Conservation (phyloP, 106 monocot species). For the Hemerocallis citrina region DNA sequence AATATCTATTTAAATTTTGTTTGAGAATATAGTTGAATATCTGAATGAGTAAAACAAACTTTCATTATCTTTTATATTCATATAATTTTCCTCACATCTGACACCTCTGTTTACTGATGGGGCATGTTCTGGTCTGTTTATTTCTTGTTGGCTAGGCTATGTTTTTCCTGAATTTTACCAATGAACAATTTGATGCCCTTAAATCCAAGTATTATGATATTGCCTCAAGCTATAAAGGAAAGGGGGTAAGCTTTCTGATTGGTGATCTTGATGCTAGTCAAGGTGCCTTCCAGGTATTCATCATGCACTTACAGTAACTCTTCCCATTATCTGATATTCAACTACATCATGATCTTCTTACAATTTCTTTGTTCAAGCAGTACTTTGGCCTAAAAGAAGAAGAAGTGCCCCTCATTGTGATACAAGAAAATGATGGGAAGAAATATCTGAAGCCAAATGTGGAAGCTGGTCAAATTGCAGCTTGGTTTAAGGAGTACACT, state of each 20-base stretch:
- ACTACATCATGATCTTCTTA: constrained; percentile 6
- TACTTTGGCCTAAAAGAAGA: constrained; percentile 52
- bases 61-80: neutral
- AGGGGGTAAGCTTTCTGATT: constrained; percentile 61
- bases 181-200: constrained; percentile 44
- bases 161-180: constrained; percentile 69
- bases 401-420: constrained; percentile 38
- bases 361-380: constrained; percentile 1
- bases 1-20: neutral
- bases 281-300: constrained; percentile 75
- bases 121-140: neutral
- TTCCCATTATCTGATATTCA: neutral
- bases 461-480: constrained; percentile 33
- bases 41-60: neutral
- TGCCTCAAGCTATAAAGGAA: constrained; percentile 47
- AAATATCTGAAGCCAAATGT: constrained; percentile 57
- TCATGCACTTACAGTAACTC: neutral
- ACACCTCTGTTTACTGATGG: neutral
- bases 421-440: constrained; percentile 30
- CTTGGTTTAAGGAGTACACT: constrained; percentile 63
- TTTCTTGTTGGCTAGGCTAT: constrained; percentile 45
- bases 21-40: neutral
- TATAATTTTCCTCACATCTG: neutral
- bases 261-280: constrained; percentile 74
- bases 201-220: constrained; percentile 51